phyloP scores from a whole-genome alignment of 768 basidiomycete genomes.

The Suillus clintonianus region DNA sequence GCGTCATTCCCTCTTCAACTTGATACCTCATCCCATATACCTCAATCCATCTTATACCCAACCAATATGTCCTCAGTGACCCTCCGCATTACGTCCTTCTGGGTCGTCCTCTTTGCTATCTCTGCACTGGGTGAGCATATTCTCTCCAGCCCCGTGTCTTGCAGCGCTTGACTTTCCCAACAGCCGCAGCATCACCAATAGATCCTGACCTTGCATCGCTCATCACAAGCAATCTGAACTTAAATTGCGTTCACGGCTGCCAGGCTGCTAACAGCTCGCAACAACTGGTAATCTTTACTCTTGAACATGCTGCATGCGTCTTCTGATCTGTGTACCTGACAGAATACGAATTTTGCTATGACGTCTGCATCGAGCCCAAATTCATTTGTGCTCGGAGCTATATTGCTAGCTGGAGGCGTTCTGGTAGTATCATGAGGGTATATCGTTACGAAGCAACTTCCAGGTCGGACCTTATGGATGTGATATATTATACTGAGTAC shows the following conservation, averaged over 20 bases:
- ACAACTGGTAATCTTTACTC: conserved; percentile 17
- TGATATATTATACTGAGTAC: neutral
- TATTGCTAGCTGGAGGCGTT: conserved; percentile 22
- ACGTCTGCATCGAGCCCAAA: conserved; percentile 18
- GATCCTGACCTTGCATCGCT: conserved; percentile 17
- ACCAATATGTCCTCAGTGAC: conserved; percentile 12
- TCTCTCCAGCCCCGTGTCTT: too few relatives aligned
- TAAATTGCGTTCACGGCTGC: conserved; percentile 27
- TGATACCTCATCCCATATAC: neutral
- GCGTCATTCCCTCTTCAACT: neutral
- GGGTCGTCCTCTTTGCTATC: conserved; percentile 22
- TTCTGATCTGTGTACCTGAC: neutral
- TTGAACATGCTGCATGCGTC: too few relatives aligned
- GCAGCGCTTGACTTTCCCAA: neutral
- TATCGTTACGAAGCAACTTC: neutral
- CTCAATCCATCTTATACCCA: conserved; percentile 8
- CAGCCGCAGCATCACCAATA: conserved; percentile 27
- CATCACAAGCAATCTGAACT: conserved; percentile 25
- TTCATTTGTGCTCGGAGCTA: conserved; percentile 18
- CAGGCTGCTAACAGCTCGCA: conserved; percentile 16
- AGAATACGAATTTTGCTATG: conserved; percentile 23
- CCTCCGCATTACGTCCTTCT: conserved; percentile 20
- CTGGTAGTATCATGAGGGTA: conserved; percentile 15
- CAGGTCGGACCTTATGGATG: neutral
- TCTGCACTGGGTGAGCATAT: conserved; percentile 18